Percentiles rank a stretch among this genome's conserved stretches.
These are phyloP conservation scores for Aciculosporium take DNA, from an alignment of 2,329 filamentous ascomycete species.

Conservation along the genomic window DNA sequence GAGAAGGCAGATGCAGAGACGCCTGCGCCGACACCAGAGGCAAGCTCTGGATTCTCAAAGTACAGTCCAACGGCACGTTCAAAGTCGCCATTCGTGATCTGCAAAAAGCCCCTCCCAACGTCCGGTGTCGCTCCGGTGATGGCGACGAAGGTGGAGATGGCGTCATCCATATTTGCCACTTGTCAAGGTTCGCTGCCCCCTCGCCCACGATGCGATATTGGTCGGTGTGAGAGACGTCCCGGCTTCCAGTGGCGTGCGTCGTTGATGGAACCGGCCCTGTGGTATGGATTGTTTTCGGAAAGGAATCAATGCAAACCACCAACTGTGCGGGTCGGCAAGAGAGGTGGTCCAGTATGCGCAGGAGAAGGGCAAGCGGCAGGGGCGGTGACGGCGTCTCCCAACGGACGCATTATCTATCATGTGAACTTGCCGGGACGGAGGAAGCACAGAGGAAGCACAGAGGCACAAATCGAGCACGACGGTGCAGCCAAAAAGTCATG, in stretches of 20 bases:
- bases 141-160: conserved; percentile 62
- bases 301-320: not conserved
- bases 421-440: not conserved
- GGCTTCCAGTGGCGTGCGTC: too few relatives aligned
- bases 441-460: not conserved
- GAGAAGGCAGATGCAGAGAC: conserved; percentile 10
- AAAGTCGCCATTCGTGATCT: conserved; percentile 70
- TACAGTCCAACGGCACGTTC: conserved; percentile 80
- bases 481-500: not conserved
- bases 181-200: not conserved
- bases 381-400: not conserved
- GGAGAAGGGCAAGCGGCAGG: not conserved
- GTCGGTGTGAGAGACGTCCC: not conserved
- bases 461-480: not conserved
- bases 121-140: conserved; percentile 65
- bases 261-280: not conserved
- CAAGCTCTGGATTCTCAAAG: conserved; percentile 71
- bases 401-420: not conserved
- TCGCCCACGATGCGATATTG: not conserved
- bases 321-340: not conserved
- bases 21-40: conserved; percentile 21
- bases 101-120: conserved; percentile 69
- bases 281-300: not conserved
- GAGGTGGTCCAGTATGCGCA: not conserved
- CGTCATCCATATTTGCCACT: conserved; percentile 45